phyloP scores from a whole-genome alignment of 345 rosid species.

The Eucalyptus polyanthemos region DNA sequence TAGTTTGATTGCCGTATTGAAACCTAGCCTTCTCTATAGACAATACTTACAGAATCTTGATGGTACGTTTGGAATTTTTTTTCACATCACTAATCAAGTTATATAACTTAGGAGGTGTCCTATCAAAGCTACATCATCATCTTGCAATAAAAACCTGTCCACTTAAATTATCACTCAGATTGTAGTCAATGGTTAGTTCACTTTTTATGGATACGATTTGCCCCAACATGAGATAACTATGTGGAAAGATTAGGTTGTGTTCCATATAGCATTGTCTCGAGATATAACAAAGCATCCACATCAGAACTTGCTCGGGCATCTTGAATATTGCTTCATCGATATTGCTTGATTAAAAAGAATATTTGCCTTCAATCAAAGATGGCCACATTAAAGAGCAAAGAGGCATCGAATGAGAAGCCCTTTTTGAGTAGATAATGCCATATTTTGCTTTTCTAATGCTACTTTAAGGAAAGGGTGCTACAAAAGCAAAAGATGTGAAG shows the following conservation, averaged over 20 bases:
- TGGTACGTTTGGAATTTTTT: neutral
- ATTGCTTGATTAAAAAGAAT: neutral
- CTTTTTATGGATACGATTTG: neutral
- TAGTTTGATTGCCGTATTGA: neutral
- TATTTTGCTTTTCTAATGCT: neutral
- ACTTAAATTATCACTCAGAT: neutral
- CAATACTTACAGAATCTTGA: neutral
- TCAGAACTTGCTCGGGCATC: neutral
- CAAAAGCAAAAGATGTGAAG: neutral
- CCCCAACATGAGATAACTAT: neutral
- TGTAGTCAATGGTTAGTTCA: neutral
- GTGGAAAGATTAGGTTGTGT: neutral
- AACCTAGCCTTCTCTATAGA: neutral
- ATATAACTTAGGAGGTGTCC: neutral
- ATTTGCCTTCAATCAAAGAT: neutral
- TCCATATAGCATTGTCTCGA: neutral
- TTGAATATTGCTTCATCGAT: neutral
- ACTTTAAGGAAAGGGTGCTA: neutral
- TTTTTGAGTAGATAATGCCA: conserved; percentile 1
- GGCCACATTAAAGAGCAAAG: neutral
- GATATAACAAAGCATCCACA: neutral
- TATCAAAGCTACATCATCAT: neutral
- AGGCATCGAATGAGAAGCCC: neutral
- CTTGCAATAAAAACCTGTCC: neutral
- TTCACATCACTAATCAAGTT: neutral